phyloP scores from a whole-genome alignment of 1,284 basidiomycete genomes.

The Stygiomarasmius scandens region DNA sequence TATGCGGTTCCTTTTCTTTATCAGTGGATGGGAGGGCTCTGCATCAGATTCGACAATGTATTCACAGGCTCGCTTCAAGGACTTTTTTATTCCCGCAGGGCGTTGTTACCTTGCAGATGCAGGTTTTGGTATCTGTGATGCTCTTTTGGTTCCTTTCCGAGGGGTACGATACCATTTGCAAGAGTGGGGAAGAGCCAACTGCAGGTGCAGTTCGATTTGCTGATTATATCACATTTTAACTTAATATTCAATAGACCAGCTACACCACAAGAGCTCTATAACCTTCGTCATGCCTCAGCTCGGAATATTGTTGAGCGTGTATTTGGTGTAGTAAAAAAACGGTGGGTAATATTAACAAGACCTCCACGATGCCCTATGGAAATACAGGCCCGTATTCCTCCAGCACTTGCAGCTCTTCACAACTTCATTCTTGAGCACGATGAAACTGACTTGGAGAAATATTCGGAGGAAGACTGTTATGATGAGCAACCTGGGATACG shows the following conservation, averaged over 20 bases:
- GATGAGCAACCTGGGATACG: no score
- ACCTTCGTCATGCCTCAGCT: slow-evolving; percentile 7
- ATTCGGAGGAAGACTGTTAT: no score
- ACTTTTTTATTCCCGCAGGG: slow-evolving; percentile 31
- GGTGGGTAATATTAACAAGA: background rate
- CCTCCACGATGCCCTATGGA: background rate
- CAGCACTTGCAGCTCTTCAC: background rate
- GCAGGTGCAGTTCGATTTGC: background rate
- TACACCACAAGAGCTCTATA: slow-evolving; percentile 10
- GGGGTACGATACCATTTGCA: slow-evolving; percentile 34
- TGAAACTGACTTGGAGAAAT: background rate
- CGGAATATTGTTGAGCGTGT: slow-evolving; percentile 1
- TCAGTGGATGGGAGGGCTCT: slow-evolving; percentile 35
- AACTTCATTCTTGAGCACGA: background rate
- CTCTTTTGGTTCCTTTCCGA: slow-evolving; percentile 33
- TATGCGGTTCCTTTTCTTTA: slow-evolving; percentile 30
- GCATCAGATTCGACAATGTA: slow-evolving; percentile 29
- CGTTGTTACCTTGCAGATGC: slow-evolving; percentile 43
- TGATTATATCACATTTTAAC: background rate
- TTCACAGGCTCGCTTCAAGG: slow-evolving; percentile 21
- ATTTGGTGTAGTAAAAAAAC: background rate
- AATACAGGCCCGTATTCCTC: background rate
- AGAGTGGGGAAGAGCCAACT: slow-evolving; percentile 33
- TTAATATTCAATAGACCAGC: background rate
- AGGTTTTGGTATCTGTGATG: slow-evolving; percentile 35